Percentiles rank a stretch among this genome's conserved stretches.
Conservation (phyloP, 1,284 basidiomycete genomes). For the Irpex sp. region DNA sequence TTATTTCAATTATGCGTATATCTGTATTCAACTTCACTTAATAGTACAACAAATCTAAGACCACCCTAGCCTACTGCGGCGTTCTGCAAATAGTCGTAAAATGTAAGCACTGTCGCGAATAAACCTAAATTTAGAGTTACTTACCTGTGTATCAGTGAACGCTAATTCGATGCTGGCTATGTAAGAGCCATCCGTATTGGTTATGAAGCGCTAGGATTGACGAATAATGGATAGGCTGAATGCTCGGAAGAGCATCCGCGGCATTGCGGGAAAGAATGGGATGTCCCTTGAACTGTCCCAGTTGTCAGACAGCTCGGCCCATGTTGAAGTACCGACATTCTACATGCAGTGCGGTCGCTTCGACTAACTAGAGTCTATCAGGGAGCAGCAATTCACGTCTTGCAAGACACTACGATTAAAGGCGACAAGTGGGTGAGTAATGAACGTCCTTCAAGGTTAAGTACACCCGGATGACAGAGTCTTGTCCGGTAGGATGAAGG, state of each 20-base stretch:
- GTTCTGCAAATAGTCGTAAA: not conserved
- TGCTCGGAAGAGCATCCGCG: not conserved
- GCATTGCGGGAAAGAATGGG: not conserved
- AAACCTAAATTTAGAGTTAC: not conserved
- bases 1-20: not conserved
- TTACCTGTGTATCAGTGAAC: not conserved
- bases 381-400: not conserved
- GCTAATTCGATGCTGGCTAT: not conserved
- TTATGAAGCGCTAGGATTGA: too few species aligned
- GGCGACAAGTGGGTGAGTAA: not conserved
- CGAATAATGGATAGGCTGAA: not conserved
- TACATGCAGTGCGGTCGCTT: not conserved
- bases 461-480: not conserved
- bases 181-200: not conserved
- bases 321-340: not conserved
- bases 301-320: not conserved
- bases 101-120: not conserved
- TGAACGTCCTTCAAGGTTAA: not conserved
- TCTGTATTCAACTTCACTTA: not conserved
- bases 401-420: not conserved
- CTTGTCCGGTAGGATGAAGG: not conserved
- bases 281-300: not conserved
- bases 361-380: not conserved
- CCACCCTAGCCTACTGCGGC: not conserved
- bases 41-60: not conserved